Evolutionary conservation across 495 filamentous ascomycete genomes (phyloP).

Genomic region (Lepraria neglecta): DNA sequence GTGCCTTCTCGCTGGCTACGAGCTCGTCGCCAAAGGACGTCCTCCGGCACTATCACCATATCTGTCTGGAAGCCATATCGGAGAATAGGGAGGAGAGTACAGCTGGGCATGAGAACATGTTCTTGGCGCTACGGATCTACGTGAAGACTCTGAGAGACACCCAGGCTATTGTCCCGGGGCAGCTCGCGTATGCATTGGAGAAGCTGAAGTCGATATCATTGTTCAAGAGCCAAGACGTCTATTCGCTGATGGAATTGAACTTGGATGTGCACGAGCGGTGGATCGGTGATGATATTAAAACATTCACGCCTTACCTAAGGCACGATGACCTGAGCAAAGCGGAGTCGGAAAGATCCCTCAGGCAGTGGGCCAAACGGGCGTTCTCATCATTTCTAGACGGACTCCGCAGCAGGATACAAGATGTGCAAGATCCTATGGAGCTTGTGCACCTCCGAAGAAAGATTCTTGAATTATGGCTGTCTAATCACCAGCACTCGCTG

Average conservation of each 20-base stretch:
- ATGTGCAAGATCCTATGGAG: conserved; percentile 54
- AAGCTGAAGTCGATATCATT: conserved; percentile 64
- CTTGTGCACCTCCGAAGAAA: conserved; percentile 63
- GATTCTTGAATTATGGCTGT: conserved; percentile 69
- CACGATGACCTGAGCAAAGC: conserved; percentile 67
- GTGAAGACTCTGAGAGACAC: conserved; percentile 70
- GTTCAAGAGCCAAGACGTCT: conserved; percentile 61
- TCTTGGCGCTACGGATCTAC: conserved; percentile 63
- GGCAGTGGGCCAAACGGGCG: conserved; percentile 67
- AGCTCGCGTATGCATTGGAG: conserved; percentile 62
- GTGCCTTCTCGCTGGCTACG: conserved; percentile 75
- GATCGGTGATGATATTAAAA: conserved; percentile 75
- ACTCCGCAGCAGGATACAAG: conserved; percentile 49
- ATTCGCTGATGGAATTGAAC: conserved; percentile 59
- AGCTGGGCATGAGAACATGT: conserved; percentile 42
- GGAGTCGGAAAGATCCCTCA: conserved; percentile 59
- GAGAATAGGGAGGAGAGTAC: conserved; percentile 44
- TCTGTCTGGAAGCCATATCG: conserved; percentile 61
- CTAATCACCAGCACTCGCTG: conserved; percentile 34
- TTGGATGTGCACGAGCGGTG: conserved; percentile 77
- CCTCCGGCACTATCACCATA: conserved; percentile 70
- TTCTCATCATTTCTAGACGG: conserved; percentile 56
- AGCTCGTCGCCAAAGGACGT: conserved; percentile 77
- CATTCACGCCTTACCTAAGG: conserved; percentile 85
- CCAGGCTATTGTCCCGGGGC: conserved; percentile 63